These are phyloP conservation scores for Colletotrichum spinosum DNA, from an alignment of 2,329 filamentous ascomycete genomes.

Conservation along the genomic window DNA sequence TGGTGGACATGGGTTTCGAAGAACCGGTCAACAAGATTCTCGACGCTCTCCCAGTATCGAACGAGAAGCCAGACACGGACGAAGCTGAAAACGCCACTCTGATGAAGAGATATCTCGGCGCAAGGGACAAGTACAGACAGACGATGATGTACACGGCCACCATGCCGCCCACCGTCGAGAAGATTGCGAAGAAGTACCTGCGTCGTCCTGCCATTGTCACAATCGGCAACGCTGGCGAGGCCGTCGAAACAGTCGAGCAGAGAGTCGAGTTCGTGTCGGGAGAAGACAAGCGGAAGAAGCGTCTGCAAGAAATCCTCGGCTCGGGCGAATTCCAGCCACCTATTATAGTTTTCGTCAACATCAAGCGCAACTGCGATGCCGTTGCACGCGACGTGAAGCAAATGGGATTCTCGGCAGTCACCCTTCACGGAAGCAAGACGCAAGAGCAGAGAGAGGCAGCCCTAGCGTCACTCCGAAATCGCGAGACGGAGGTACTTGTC, in stretches of 20 bases:
- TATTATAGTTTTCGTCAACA: slow-evolving; percentile 99
- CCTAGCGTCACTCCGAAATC: slow-evolving; percentile 83
- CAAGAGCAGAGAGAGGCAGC: slow-evolving; percentile 98
- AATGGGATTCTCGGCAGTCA: slow-evolving; percentile 91
- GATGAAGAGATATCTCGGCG: slow-evolving; percentile 85
- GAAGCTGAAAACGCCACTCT: slow-evolving; percentile 86
- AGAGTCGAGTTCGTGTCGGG: slow-evolving; percentile 91
- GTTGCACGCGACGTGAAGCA: slow-evolving; percentile 94
- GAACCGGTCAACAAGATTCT: slow-evolving; percentile 98
- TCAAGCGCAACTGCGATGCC: slow-evolving; percentile 98
- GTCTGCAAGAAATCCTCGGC: slow-evolving; percentile 88
- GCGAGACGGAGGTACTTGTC: slow-evolving; percentile 87
- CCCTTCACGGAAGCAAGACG: slow-evolving; percentile 94
- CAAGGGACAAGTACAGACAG: slow-evolving; percentile 86
- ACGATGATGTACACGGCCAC: slow-evolving; percentile 99
- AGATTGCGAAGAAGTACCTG: slow-evolving; percentile 96
- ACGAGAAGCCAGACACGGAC: slow-evolving; percentile 95
- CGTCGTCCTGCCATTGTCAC: slow-evolving; percentile 93
- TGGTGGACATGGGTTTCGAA: slow-evolving; percentile 99
- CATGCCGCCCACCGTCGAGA: slow-evolving; percentile 92
- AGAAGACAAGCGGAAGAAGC: slow-evolving; percentile 97
- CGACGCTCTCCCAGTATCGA: slow-evolving; percentile 89
- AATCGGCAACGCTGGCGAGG: slow-evolving; percentile 94
- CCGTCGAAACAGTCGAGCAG: slow-evolving; percentile 97
- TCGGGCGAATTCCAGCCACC: slow-evolving; percentile 85